Conservation (phyloP, 345 rosid genomes). For the Aquilaria sinensis region DNA sequence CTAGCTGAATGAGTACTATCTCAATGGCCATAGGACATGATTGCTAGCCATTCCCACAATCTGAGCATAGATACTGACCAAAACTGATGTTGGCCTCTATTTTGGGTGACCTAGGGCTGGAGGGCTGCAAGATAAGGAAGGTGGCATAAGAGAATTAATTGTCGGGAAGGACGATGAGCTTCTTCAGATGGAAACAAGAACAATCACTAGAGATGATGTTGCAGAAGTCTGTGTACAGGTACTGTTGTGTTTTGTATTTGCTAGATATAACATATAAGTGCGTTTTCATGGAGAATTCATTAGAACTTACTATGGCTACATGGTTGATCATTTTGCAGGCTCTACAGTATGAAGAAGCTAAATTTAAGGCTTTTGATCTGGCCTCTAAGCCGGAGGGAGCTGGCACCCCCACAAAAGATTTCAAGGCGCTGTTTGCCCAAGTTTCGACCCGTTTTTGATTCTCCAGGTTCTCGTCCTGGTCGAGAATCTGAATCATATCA, state of each 20-base stretch:
- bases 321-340: conserved; percentile 39
- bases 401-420: conserved; percentile 84
- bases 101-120: conserved; percentile 65
- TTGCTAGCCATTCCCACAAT: no score
- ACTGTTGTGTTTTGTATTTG: conserved; percentile 1
- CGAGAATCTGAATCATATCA: no score
- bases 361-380: conserved; percentile 81
- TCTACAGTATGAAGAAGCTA: conserved; percentile 62
- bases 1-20: no score
- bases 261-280: no score
- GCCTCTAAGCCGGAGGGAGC: conserved; percentile 86
- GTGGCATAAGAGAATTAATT: conserved; percentile 73
- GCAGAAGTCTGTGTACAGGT: conserved; percentile 93
- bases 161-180: conserved; percentile 92
- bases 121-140: conserved; percentile 87
- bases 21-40: no score
- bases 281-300: not conserved
- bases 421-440: conserved; percentile 71
- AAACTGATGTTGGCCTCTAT: conserved; percentile 1
- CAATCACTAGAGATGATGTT: conserved; percentile 75
- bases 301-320: not conserved
- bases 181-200: conserved; percentile 76
- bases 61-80: no score
- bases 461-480: not conserved
- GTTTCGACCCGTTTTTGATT: conserved; percentile 56